These are phyloP conservation scores for Penicillium robsamsonii DNA, from an alignment of 495 filamentous ascomycete species.

Conservation along the genomic window DNA sequence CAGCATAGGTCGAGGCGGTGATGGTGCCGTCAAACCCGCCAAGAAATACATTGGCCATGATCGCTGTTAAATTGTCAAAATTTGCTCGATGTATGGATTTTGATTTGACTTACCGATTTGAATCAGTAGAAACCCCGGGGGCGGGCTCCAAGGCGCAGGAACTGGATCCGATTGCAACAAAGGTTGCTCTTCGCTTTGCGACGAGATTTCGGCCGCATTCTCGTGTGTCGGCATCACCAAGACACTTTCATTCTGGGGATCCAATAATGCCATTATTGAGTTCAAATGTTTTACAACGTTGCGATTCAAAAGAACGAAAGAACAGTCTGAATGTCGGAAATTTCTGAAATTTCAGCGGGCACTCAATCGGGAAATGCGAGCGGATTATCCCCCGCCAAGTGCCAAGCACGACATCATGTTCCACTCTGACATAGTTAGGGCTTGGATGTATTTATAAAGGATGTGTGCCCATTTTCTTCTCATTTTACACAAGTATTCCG, in stretches of 20 bases:
- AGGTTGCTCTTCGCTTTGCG: conserved; percentile 34
- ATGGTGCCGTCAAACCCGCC: conserved; percentile 66
- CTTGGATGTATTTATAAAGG: no score
- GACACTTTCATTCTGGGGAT: neutral
- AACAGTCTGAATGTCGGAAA: neutral
- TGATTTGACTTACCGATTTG: conserved; percentile 36
- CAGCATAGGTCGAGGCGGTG: conserved; percentile 62
- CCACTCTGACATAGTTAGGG: conserved; percentile 3
- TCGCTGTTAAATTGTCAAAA: conserved; percentile 33
- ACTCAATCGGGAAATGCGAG: conserved; percentile 21
- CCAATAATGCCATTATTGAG: neutral
- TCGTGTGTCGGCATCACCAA: neutral
- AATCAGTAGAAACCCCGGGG: conserved; percentile 44
- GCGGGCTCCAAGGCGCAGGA: conserved; percentile 34
- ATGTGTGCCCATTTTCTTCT: neutral
- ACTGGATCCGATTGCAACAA: conserved; percentile 34
- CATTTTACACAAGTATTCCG: neutral
- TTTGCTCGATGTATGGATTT: neutral
- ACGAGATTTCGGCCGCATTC: neutral
- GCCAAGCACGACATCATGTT: conserved; percentile 27
- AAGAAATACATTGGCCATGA: conserved; percentile 66
- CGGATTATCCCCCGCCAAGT: conserved; percentile 2
- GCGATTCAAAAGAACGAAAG: neutral
- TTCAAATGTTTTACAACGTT: neutral
- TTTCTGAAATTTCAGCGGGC: conserved; percentile 18